A percentile compares a stretch with the other conserved stretches of the same genome.
These are phyloP conservation scores for Daldinia concentrica DNA, from an alignment of 495 filamentous ascomycete species.

Conservation along the genomic window DNA sequence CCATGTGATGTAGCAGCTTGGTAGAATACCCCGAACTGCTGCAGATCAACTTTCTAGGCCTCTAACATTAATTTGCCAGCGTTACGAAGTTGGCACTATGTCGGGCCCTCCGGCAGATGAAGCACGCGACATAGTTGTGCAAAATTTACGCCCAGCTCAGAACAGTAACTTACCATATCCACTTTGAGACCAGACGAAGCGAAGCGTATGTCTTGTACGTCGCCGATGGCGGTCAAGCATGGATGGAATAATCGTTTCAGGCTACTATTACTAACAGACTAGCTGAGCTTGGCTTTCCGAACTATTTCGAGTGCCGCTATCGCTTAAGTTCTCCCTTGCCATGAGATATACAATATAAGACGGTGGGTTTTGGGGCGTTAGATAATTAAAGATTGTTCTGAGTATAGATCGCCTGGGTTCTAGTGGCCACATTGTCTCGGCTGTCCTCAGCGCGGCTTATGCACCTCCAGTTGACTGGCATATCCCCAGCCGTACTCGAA, in stretches of 20 bases:
- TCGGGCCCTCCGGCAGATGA: conserved; percentile 30
- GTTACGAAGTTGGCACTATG: conserved; percentile 31
- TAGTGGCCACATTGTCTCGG: conserved; percentile 9
- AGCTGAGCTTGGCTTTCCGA: conserved; percentile 13
- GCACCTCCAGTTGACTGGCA: conserved; percentile 18
- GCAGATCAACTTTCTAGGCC: conserved; percentile 26
- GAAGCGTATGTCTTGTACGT: conserved; percentile 16
- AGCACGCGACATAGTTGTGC: conserved; percentile 39
- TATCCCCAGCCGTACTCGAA: conserved; percentile 32
- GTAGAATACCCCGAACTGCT: conserved; percentile 12
- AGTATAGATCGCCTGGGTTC: conserved; percentile 14
- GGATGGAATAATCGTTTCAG: conserved; percentile 7
- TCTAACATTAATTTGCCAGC: neutral
- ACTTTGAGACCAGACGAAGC: conserved; percentile 21
- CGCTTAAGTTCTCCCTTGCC: neutral
- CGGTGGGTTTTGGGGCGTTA: conserved; percentile 14
- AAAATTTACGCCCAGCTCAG: conserved; percentile 28
- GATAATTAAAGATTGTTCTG: conserved; percentile 17
- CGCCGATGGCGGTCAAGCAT: conserved; percentile 33
- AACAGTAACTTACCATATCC: conserved; percentile 16
- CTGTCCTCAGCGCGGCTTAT: conserved; percentile 12
- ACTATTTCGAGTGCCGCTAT: conserved; percentile 8
- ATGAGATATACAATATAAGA: conserved; percentile 13
- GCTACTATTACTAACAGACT: conserved; percentile 18
- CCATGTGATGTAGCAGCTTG: conserved; percentile 18